Evolutionary conservation across 352 stramenopile species (phyloP), one percentile per base, ranked within the genome.

Genomic region (Globisporangium echinulatum): DNA sequence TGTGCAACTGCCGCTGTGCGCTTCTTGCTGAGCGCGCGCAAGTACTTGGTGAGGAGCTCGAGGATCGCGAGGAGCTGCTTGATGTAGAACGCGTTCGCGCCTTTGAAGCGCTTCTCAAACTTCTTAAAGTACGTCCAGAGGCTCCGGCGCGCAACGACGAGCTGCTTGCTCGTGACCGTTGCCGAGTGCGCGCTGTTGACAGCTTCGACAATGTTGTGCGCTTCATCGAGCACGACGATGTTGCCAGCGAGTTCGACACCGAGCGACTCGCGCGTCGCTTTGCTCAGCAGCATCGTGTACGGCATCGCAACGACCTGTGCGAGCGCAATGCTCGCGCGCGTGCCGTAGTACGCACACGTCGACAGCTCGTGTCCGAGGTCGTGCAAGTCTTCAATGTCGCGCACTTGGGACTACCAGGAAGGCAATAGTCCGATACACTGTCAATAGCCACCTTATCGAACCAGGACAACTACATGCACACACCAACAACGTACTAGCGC

Each of bases 151-250:
- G 80, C 76, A 19, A 90, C 70, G 1, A 93, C 79, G 7, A 92
- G 60, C 55, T 92, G 73, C 52, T 91, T 93, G 62, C 71, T 91
- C 19, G 72, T 79, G 9, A 92, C 77, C 40, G 81, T 62, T 11
- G 92, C 81, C 47, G 86, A 91, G 69, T 97, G 93, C 7, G 88
- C 94, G 59, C 80, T 85, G 64, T 96, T 97, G 58, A 99, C 88
- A 10, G 96, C 90, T 62, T 99, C 96, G 7, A 98, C 82, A 47
- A 99, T 88, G 70, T 99, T 99, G 74, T 99, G 97, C 14, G 97
- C 97, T 71, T 99, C 97, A 70, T 99, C 97, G 47, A 99, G 88
- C 9, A 99, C 79, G 14, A 99, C 85, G 8, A 99, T 87, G 49
- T 85, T 96, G 53, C 84, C 74, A 37, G 93, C 75, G 8, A 98